Conservation (phyloP, 2,329 filamentous ascomycete genomes). For the Ilyonectria robusta region DNA sequence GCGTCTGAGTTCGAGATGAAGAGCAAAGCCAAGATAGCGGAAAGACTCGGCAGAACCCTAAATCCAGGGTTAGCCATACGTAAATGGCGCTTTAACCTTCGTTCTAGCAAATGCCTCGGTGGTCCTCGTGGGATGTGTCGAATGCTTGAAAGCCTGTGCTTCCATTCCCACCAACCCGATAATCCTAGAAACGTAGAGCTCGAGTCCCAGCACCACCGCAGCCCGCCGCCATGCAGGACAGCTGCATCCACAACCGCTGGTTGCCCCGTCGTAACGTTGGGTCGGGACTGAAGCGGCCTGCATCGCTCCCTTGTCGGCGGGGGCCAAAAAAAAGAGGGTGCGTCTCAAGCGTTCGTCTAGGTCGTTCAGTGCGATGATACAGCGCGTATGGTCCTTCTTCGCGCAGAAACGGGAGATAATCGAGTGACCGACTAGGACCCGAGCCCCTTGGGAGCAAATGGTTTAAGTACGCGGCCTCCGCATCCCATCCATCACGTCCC, state of each 20-base stretch:
- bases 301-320: conserved; percentile 13
- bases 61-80: neutral
- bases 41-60: neutral
- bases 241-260: conserved; percentile 12
- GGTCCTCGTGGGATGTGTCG: neutral
- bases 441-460: conserved; percentile 3
- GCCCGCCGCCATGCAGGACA: neutral
- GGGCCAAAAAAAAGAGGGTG: conserved; percentile 16
- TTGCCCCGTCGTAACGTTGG: conserved; percentile 9
- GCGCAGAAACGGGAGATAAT: conserved; percentile 12
- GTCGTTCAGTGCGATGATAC: conserved; percentile 16
- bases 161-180: neutral
- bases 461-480: conserved; percentile 14
- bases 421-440: conserved; percentile 5
- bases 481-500: conserved; percentile 4
- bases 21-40: neutral
- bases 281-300: neutral
- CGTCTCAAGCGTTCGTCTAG: conserved; percentile 1
- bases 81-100: neutral
- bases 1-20: neutral
- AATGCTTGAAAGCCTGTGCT: neutral
- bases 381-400: conserved; percentile 6
- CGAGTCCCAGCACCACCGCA: neutral
- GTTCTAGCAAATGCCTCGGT: neutral
- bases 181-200: neutral